These are phyloP conservation scores for Martensiomyces pterosporus DNA, from an alignment of 192 early-diverging fungal genomes.

Conservation along the genomic window DNA sequence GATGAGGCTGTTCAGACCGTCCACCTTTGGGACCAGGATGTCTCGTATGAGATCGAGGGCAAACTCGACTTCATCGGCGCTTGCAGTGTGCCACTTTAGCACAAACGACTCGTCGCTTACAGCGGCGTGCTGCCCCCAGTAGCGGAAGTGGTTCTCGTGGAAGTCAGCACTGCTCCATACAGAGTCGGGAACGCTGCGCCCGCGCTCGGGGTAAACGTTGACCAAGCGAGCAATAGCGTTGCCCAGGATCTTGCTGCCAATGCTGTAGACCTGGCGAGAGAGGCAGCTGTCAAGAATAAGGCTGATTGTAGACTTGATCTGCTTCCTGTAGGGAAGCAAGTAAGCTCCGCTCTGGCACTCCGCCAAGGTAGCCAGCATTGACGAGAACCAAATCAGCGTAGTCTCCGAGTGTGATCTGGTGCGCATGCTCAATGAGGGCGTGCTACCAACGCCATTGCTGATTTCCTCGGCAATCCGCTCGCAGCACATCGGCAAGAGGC, in stretches of 20 bases:
- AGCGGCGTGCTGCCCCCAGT: constrained; percentile 69
- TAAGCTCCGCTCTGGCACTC: constrained; percentile 20
- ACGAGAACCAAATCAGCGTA: constrained; percentile 45
- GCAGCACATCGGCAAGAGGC: constrained; percentile 34
- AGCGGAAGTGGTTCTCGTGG: constrained; percentile 61
- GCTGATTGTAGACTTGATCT: constrained; percentile 13
- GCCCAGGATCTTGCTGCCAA: constrained; percentile 17
- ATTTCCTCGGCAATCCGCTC: constrained; percentile 41
- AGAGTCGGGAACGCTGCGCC: constrained; percentile 29
- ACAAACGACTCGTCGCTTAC: constrained; percentile 43
- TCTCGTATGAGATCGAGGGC: constrained; percentile 60
- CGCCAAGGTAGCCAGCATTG: constrained; percentile 21
- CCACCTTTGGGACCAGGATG: constrained; percentile 47
- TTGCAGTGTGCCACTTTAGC: constrained; percentile 78
- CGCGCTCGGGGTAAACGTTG: constrained; percentile 9
- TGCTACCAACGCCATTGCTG: constrained; percentile 33
- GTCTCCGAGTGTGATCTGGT: constrained; percentile 41
- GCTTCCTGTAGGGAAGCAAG: constrained; percentile 24
- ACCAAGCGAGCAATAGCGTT: constrained; percentile 12
- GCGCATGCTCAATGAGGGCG: constrained; percentile 36
- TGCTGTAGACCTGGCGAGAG: constrained; percentile 39
- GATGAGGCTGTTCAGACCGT: constrained; percentile 19
- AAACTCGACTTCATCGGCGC: constrained; percentile 59
- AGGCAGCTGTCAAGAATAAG: constrained; percentile 26
- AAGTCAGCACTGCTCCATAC: constrained; percentile 50